A percentile compares a stretch with the other conserved stretches of the same genome.
Evolutionary conservation across 495 filamentous ascomycete genomes (phyloP).

Genomic region (Aspergillus olivimuriae): DNA sequence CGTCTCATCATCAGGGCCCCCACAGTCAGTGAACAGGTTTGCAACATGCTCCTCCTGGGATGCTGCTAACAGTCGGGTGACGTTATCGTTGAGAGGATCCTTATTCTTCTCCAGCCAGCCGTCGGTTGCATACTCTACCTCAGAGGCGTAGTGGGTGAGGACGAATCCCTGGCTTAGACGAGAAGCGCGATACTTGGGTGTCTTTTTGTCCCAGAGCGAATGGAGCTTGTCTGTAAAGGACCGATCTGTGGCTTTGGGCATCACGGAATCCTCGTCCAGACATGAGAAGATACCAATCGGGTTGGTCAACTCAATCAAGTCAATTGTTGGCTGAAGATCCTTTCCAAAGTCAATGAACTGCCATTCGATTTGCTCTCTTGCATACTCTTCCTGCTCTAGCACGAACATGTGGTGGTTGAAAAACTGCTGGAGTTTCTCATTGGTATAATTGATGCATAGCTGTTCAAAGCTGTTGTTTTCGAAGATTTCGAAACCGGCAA

Average conservation of each 20-base stretch:
- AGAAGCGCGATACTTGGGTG: conserved; percentile 83
- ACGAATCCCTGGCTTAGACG: conserved; percentile 89
- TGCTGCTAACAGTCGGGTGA: conserved; percentile 77
- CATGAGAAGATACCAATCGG: conserved; percentile 99
- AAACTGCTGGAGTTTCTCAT: conserved; percentile 98
- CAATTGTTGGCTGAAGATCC: conserved; percentile 96
- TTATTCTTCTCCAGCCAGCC: conserved; percentile 99
- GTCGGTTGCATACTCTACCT: conserved; percentile 93
- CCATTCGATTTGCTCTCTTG: conserved; percentile 97
- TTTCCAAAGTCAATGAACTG: conserved; percentile 99
- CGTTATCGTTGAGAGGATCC: conserved; percentile 94
- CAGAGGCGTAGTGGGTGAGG: conserved; percentile 97
- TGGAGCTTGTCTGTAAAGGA: conserved; percentile 97
- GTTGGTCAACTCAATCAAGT: conserved; percentile 91
- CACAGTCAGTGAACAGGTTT: conserved; percentile 80
- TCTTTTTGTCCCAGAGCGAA: conserved; percentile 92
- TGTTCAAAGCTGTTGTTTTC: conserved; percentile 98
- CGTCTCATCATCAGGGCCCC: conserved; percentile 65
- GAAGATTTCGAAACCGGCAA: conserved; percentile 99
- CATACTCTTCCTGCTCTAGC: conserved; percentile 97
- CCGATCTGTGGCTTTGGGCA: conserved; percentile 98
- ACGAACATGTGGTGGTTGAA: conserved; percentile 99
- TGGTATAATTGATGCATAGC: conserved; percentile 99
- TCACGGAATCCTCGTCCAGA: conserved; percentile 95
- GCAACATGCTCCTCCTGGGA: conserved; percentile 81